These are phyloP conservation scores for Akanthomyces dipterigenus DNA, from an alignment of 2,329 filamentous ascomycete species.

Conservation along the genomic window DNA sequence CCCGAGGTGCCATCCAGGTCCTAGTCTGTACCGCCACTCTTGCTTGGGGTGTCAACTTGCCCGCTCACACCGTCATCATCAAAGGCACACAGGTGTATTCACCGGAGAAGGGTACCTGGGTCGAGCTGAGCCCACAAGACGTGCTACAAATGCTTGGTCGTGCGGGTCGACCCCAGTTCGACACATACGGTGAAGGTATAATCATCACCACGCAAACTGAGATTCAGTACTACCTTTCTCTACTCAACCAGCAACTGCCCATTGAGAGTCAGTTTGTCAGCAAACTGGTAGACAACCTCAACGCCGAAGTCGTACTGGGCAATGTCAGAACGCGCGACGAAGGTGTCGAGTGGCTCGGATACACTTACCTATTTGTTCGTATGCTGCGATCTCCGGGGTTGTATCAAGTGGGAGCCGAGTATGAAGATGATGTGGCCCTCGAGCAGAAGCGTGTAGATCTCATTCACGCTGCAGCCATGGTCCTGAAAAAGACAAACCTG, in stretches of 20 bases:
- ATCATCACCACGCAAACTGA: conserved; percentile 95
- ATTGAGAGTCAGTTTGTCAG: conserved; percentile 96
- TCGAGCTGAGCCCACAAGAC: conserved; percentile 94
- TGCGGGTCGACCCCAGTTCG: conserved; percentile 91
- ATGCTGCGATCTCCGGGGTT: conserved; percentile 94
- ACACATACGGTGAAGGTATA: conserved; percentile 96
- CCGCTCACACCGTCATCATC: conserved; percentile 96
- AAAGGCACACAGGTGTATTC: conserved; percentile 98
- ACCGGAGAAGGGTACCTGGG: conserved; percentile 97
- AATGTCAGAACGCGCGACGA: conserved; percentile 90
- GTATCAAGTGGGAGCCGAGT: conserved; percentile 93
- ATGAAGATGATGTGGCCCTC: conserved; percentile 82
- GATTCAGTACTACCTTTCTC: conserved; percentile 93
- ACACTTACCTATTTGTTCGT: conserved; percentile 94
- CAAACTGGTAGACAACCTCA: conserved; percentile 89
- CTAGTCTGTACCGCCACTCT: conserved; percentile 97
- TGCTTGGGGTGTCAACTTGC: conserved; percentile 97
- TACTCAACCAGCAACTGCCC: conserved; percentile 93
- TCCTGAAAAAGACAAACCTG: conserved; percentile 80
- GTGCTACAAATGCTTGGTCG: conserved; percentile 98
- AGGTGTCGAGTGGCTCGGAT: conserved; percentile 97
- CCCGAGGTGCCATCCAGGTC: conserved; percentile 85
- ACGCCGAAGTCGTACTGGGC: conserved; percentile 90
- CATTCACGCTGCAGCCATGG: conserved; percentile 83
- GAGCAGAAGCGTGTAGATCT: conserved; percentile 98